A percentile compares a stretch with the other conserved stretches of the same genome.
Conservation (phyloP, 345 rosid species). For the Syzygium aromaticum region DNA sequence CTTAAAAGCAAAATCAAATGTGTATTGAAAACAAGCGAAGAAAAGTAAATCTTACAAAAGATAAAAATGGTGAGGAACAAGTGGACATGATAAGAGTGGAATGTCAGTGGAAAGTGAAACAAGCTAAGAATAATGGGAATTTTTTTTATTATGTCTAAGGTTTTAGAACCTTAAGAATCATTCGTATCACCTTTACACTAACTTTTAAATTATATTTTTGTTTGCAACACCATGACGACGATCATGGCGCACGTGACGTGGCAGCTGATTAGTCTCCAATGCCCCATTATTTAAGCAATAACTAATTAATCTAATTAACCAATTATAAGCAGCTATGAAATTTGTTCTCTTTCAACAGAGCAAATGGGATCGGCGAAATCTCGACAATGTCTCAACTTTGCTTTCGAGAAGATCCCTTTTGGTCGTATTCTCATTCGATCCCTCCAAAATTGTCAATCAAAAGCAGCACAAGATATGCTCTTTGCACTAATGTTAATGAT, state of each 20-base stretch:
- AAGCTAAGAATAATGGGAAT: not conserved
- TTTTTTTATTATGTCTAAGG: not conserved
- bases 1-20: not conserved
- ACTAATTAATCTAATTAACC: not conserved
- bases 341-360: not conserved
- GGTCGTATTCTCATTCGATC: not conserved
- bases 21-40: not conserved
- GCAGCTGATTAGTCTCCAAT: not conserved
- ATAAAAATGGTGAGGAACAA: not conserved
- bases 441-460: not conserved
- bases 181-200: not conserved
- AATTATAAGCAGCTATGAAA: not conserved
- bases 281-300: not conserved
- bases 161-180: not conserved
- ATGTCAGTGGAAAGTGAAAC: slow-evolving; percentile 7
- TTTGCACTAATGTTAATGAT: not conserved
- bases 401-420: not conserved
- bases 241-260: not conserved
- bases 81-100: slow-evolving; percentile 3
- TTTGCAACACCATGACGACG: not conserved
- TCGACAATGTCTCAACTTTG: not conserved
- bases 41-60: not conserved
- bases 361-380: not conserved
- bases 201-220: not conserved
- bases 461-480: not conserved